phyloP scores from a whole-genome alignment of 1,139 yeast genomes.

The Diutina neorugosa region DNA sequence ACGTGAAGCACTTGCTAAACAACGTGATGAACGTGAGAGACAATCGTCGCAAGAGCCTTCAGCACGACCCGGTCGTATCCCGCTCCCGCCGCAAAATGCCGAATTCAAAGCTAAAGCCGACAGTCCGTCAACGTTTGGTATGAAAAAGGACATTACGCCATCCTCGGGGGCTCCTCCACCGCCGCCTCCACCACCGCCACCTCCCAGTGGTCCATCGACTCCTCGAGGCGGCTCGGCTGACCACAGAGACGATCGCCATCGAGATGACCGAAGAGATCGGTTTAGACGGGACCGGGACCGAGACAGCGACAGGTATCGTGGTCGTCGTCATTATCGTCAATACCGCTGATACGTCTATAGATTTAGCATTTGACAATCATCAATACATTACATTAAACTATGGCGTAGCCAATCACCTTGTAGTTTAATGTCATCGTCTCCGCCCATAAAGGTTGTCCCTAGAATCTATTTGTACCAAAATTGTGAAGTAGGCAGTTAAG shows the following conservation, averaged over 20 bases:
- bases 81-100: not conserved
- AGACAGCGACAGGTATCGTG: not conserved
- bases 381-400: too few relatives aligned
- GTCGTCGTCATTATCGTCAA: not conserved
- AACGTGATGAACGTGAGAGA: not conserved
- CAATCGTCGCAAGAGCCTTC: not conserved
- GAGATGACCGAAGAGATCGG: not conserved
- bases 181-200: not conserved
- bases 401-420: too few relatives aligned
- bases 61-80: not conserved
- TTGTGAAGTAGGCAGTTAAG: too few relatives aligned
- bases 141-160: too few relatives aligned
- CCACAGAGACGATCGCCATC: too few relatives aligned
- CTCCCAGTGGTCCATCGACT: not conserved
- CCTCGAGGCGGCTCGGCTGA: too few relatives aligned
- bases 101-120: not conserved
- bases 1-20: not conserved
- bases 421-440: too few relatives aligned
- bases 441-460: too few relatives aligned
- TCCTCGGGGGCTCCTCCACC: not conserved
- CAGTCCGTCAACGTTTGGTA: not conserved
- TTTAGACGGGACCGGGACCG: not conserved
- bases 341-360: not conserved
- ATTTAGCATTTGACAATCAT: too few relatives aligned
- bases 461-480: too few relatives aligned